These are phyloP conservation scores for Aureobasidium sp. DNA, from an alignment of 2,329 filamentous ascomycete species.

Conservation along the genomic window DNA sequence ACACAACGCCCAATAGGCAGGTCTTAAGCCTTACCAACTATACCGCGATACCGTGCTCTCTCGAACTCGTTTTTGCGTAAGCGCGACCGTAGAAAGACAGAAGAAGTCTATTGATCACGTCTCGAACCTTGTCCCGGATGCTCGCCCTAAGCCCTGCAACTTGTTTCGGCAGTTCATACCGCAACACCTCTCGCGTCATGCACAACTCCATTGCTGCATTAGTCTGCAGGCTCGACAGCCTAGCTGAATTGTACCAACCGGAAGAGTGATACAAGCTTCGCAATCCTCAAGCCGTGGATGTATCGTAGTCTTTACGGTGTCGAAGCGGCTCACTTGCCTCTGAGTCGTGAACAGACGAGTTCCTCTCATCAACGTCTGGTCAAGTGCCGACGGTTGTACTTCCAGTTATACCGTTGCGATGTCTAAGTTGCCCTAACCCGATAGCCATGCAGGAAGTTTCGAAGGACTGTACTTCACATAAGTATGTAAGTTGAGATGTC, in stretches of 20 bases:
- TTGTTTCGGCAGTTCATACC: not conserved
- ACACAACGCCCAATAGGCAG: constrained; percentile 1
- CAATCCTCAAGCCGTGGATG: not conserved
- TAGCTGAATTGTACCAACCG: not conserved
- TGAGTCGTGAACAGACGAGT: not conserved
- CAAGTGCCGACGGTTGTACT: not conserved
- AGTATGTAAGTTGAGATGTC: not conserved
- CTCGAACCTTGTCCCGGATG: not conserved
- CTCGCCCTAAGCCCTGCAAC: not conserved
- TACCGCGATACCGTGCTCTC: not conserved
- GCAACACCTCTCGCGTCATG: not conserved
- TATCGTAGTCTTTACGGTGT: not conserved
- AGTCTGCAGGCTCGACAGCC: not conserved
- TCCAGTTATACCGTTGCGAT: constrained; percentile 1
- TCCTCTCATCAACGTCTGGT: not conserved
- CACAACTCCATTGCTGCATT: not conserved
- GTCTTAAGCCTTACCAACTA: not conserved
- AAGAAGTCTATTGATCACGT: not conserved
- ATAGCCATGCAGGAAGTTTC: not conserved
- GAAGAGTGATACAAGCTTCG: not conserved
- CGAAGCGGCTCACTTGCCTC: not conserved
- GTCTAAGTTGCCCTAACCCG: not conserved
- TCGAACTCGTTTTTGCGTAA: not conserved
- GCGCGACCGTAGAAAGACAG: not conserved
- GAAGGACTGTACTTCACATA: not conserved